Evolutionary conservation across 352 stramenopile genomes (phyloP).

Genomic region (Phytophthora megakarya): DNA sequence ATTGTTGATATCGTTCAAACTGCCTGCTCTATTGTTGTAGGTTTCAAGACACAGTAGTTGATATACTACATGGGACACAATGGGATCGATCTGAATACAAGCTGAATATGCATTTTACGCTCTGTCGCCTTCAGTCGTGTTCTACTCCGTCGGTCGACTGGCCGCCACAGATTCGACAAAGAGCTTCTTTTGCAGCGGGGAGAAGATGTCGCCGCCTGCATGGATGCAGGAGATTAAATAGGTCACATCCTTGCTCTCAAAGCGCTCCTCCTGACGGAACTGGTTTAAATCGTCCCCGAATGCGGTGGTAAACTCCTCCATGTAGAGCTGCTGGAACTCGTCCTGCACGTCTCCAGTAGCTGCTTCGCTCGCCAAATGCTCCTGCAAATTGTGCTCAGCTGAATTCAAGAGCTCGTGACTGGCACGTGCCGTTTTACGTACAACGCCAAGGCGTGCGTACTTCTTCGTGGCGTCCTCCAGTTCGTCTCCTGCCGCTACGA

Average conservation of each 20-base stretch:
- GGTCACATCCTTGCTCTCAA: conserved; percentile 85
- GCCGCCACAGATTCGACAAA: conserved; percentile 66
- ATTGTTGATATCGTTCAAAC: conserved; percentile 11
- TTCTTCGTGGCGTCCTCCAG: conserved; percentile 54
- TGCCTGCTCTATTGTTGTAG: conserved; percentile 18
- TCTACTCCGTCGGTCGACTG: conserved; percentile 24
- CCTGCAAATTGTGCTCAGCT: conserved; percentile 53
- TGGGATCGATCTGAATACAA: conserved; percentile 33
- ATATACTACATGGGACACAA: conserved; percentile 27
- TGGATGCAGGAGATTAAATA: conserved; percentile 92
- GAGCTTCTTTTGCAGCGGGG: conserved; percentile 82
- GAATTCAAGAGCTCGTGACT: conserved; percentile 58
- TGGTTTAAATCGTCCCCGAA: conserved; percentile 87
- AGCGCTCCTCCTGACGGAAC: conserved; percentile 86
- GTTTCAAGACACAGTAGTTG: conserved; percentile 21
- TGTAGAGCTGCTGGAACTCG: conserved; percentile 81
- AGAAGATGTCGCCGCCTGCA: conserved; percentile 77
- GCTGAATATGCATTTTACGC: conserved; percentile 36
- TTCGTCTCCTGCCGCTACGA: conserved; percentile 57
- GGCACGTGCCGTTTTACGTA: conserved; percentile 52
- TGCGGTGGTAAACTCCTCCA: conserved; percentile 83
- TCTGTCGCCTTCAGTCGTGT: conserved; percentile 13
- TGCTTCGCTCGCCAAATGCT: conserved; percentile 18
- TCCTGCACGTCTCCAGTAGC: conserved; percentile 36
- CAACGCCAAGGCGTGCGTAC: conserved; percentile 52